Evolutionary conservation across 495 filamentous ascomycete species (phyloP).

Genomic region (Cudoniella acicularis): DNA sequence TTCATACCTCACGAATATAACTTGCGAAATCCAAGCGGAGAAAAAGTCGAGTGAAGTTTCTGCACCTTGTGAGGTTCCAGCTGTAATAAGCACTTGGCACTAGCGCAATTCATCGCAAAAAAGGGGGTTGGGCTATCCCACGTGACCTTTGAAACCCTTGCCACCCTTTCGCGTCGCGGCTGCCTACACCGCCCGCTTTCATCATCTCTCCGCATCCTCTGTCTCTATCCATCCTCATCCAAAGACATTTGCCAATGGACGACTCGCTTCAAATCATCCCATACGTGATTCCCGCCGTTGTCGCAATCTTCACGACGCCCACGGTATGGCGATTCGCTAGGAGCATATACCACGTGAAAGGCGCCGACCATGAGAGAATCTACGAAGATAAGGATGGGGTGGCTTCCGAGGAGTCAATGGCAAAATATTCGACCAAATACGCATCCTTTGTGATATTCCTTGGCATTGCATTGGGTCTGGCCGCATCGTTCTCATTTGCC

Average conservation of each 20-base stretch:
- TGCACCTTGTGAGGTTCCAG: too few relatives aligned
- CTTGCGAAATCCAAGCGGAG: too few relatives aligned
- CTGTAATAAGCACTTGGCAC: too few relatives aligned
- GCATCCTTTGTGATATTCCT: neutral
- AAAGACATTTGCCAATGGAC: neutral
- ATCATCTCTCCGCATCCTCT: neutral
- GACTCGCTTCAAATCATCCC: neutral
- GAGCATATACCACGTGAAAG: neutral
- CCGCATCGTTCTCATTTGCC: neutral
- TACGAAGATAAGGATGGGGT: slow-evolving; percentile 61
- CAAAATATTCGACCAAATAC: slow-evolving; percentile 42
- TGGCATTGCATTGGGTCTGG: neutral
- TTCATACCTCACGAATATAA: too few relatives aligned
- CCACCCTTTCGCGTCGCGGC: neutral
- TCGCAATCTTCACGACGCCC: neutral
- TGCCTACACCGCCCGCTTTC: neutral
- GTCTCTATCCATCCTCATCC: neutral
- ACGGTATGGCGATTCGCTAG: neutral
- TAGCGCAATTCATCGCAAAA: too few relatives aligned
- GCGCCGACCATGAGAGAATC: neutral
- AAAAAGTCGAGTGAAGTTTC: too few relatives aligned
- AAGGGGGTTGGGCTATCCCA: too few relatives aligned
- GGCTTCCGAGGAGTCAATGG: slow-evolving; percentile 50
- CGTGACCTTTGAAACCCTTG: too few relatives aligned
- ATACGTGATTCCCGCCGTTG: neutral